A percentile compares a stretch with the other conserved stretches of the same genome.
Conservation (phyloP, 768 basidiomycete species). For the Pisolithus microcarpus region DNA sequence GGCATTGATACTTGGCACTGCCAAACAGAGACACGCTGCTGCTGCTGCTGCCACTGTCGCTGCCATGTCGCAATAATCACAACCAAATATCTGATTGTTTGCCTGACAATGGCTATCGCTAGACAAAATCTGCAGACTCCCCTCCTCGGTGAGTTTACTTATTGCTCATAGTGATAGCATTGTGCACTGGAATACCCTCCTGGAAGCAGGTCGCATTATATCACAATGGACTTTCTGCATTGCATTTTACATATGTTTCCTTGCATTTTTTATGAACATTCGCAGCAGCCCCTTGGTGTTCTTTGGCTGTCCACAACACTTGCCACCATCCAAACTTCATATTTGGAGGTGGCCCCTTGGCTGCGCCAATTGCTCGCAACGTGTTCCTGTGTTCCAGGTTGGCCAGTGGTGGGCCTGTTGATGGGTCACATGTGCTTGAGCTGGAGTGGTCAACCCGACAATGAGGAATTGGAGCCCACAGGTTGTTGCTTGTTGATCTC, state of each 20-base stretch:
- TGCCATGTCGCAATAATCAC: conserved; percentile 39
- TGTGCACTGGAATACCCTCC: conserved; percentile 44
- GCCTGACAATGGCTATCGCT: conserved; percentile 2
- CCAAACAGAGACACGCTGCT: conserved; percentile 60
- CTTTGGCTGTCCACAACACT: conserved; percentile 21
- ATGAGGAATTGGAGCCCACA: conserved; percentile 46
- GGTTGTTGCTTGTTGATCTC: conserved; percentile 26
- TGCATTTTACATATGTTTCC: conserved; percentile 28
- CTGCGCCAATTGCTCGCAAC: conserved; percentile 45
- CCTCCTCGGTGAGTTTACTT: conserved; percentile 27
- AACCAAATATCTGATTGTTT: conserved; percentile 40
- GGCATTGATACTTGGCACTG: conserved; percentile 80
- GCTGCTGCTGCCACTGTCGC: conserved; percentile 48
- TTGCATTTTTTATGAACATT: conserved; percentile 31
- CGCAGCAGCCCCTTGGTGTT: conserved; percentile 16
- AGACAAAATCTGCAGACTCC: conserved; percentile 18
- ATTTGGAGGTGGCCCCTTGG: conserved; percentile 34
- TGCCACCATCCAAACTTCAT: conserved; percentile 8
- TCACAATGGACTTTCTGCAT: conserved; percentile 39
- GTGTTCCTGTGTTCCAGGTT: conserved; percentile 22
- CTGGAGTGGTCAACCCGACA: conserved; percentile 28
- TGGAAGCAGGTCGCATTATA: conserved; percentile 53
- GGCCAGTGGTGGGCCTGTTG: conserved; percentile 35
- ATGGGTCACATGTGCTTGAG: conserved; percentile 11
- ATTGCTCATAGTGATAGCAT: conserved; percentile 29